Percentiles rank a stretch among this genome's conserved stretches.
phyloP scores from a whole-genome alignment of 192 early-diverging fungal species.

The Phycomyces nitens region DNA sequence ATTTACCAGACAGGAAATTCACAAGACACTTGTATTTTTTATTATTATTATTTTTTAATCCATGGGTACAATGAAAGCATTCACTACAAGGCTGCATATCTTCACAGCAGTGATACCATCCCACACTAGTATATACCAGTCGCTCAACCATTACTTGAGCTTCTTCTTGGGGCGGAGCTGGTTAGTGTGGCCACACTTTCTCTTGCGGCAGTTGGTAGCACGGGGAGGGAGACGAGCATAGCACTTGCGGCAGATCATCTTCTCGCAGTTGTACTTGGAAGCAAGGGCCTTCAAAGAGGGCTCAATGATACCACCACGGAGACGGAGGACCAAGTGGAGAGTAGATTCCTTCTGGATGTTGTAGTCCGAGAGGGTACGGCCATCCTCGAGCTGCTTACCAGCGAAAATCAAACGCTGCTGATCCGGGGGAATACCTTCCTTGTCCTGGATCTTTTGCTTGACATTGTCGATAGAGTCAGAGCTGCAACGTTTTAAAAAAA shows the following conservation, averaged over 20 bases:
- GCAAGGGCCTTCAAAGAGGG: slow-evolving; percentile 97
- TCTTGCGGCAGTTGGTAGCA: slow-evolving; percentile 99
- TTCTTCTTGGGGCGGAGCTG: slow-evolving; percentile 99
- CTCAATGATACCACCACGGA: slow-evolving; percentile 97
- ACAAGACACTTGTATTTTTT: too few relatives aligned
- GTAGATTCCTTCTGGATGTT: slow-evolving; percentile 99
- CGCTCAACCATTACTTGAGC: slow-evolving; percentile 28
- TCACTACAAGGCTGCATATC: too few relatives aligned
- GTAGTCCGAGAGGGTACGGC: slow-evolving; percentile 96
- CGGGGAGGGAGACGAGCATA: slow-evolving; percentile 98
- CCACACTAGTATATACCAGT: too few relatives aligned
- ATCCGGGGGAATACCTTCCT: slow-evolving; percentile 98
- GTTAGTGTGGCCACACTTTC: slow-evolving; percentile 99
- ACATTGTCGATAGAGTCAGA: slow-evolving; percentile 70
- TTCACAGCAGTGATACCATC: too few relatives aligned
- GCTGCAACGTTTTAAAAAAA: background rate
- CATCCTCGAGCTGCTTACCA: slow-evolving; percentile 99
- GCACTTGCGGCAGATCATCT: slow-evolving; percentile 99
- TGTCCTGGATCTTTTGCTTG: slow-evolving; percentile 95
- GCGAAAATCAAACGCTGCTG: slow-evolving; percentile 99
- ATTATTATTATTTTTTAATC: too few relatives aligned
- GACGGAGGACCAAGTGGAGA: slow-evolving; percentile 93
- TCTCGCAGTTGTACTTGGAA: slow-evolving; percentile 99
- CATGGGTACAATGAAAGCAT: too few relatives aligned
- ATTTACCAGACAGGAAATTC: too few relatives aligned